Percentiles rank a stretch among this genome's conserved stretches.
Conservation (phyloP, 306 rosid genomes). For the Cucumis hystrix region DNA sequence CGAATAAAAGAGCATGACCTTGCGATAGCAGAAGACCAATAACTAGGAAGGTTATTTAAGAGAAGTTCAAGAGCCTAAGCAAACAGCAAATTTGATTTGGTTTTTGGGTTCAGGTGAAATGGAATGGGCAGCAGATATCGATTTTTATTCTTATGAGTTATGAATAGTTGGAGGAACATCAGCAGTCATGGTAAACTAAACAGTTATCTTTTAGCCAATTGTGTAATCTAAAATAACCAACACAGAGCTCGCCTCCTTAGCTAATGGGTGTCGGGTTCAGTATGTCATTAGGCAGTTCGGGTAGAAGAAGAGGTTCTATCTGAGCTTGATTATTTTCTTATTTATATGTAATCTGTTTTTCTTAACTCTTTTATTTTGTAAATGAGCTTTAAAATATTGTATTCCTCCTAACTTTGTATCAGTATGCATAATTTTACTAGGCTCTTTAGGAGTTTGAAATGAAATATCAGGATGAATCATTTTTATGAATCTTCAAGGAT, state of each 20-base stretch:
- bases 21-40: neutral
- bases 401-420: neutral
- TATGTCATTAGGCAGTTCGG: neutral
- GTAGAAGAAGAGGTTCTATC: neutral
- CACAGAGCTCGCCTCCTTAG: neutral
- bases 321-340: neutral
- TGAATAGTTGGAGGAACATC: no score
- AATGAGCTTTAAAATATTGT: neutral
- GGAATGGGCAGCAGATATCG: neutral
- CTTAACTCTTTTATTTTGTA: neutral
- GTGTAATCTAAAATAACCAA: neutral
- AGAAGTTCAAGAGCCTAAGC: neutral
- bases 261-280: neutral
- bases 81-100: neutral
- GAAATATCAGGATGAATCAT: neutral
- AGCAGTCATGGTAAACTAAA: neutral
- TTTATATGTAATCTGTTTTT: neutral
- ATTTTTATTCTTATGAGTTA: no score
- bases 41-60: neutral
- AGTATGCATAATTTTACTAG: neutral
- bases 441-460: neutral
- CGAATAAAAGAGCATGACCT: neutral
- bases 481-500: no score
- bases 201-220: neutral
- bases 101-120: neutral